Conservation (phyloP, 805 yeast species). For the Candida nonsorbophila region DNA sequence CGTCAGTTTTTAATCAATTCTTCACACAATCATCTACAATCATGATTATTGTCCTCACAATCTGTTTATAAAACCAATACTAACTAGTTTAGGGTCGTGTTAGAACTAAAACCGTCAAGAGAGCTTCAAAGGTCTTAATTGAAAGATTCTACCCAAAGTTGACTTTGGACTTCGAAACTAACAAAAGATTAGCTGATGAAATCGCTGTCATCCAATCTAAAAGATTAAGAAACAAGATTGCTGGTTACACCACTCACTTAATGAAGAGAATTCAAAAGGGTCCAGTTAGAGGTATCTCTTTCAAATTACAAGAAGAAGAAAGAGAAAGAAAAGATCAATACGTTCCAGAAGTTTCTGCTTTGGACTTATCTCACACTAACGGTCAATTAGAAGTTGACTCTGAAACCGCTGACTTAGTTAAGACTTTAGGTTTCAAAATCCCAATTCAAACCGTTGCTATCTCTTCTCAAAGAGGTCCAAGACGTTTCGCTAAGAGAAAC, state of each 20-base stretch:
- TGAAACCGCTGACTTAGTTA: constrained; percentile 93
- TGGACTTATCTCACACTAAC: constrained; percentile 94
- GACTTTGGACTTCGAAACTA: constrained; percentile 98
- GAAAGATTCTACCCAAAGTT: constrained; percentile 99
- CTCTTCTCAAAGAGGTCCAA: constrained; percentile 82
- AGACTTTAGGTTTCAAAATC: constrained; percentile 83
- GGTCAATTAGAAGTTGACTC: constrained; percentile 95
- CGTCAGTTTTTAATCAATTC: too few relatives aligned
- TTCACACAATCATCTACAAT: too few relatives aligned
- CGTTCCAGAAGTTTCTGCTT: constrained; percentile 99
- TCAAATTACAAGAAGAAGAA: constrained; percentile 99
- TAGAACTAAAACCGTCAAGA: constrained; percentile 99
- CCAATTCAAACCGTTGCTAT: constrained; percentile 83
- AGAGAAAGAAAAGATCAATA: constrained; percentile 99
- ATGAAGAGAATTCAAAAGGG: constrained; percentile 99
- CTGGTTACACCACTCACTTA: constrained; percentile 99
- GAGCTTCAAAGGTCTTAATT: constrained; percentile 99
- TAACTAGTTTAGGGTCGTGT: constrained; percentile 84
- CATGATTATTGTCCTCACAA: too few relatives aligned
- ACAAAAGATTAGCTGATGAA: constrained; percentile 98
- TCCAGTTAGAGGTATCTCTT: constrained; percentile 99
- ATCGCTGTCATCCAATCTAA: constrained; percentile 98
- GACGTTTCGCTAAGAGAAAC: constrained; percentile 91
- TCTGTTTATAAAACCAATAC: too few relatives aligned
- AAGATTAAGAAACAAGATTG: constrained; percentile 99